Base-by-base conservation (phyloP, 1,139 yeast species). In the Meyerozyma guilliermondii region DNA sequence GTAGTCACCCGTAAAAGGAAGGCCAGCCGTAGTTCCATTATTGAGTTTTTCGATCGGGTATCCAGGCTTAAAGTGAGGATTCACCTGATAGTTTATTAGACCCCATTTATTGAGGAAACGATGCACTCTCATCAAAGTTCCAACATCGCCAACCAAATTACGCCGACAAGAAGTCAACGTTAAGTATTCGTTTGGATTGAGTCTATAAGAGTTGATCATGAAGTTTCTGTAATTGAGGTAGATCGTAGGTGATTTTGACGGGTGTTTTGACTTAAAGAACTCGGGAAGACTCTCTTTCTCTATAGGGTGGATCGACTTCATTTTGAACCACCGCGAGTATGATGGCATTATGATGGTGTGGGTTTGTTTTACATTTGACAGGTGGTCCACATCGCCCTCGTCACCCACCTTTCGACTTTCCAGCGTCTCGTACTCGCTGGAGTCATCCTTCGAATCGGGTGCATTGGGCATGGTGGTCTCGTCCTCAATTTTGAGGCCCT, bases 21-120 rank as follows among this genome's bases (percentile, higher is more conserved):
- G 64, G 4, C 75, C 75, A 26, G 68, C 74, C 55, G 62, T 68
- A 33, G 60, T 62, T 1, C 76, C 77, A 51, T 70, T 69, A 17
- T 74, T 72, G 41, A 68, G 51, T 40, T 87, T 87, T 50, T 83
- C 88, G 28, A 82, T 71, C 1, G 75, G 73, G 44, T 79, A 76
- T 38, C 80, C 79, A 2, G 91, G 88, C 51, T 80, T 75, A 47
- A 79, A 66, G 48, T 78, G 82, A 2, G 91, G 86, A 50, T 78
- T 74, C 1, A 83, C 96, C 63, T 92, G 98, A 59, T 94, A 94
- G 62, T 94, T 94, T 44, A 94, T 88, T 45, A 94, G 71, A 0
- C 99, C 99, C 99, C 99, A 94, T 62, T 86, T 87, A 58, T 81
- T 91, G 50, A 94, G 71, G 58, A 94, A 92, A 49, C 87, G 79